Conservation (phyloP, 2,329 filamentous ascomycete genomes). For the Zalaria obscura region DNA sequence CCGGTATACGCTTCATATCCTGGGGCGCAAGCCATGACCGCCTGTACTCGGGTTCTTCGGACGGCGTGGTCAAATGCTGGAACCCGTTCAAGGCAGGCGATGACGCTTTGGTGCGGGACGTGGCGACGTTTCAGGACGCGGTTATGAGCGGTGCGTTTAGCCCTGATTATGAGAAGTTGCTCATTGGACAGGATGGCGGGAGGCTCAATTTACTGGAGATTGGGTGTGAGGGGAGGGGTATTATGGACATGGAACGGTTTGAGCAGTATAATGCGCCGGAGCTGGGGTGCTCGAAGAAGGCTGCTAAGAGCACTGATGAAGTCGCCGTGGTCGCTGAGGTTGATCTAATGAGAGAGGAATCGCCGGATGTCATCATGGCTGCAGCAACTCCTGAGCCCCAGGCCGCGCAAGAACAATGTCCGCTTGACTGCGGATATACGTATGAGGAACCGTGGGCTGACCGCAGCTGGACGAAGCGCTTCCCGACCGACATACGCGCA, state of each 20-base stretch:
- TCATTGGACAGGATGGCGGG: slow-evolving; percentile 44
- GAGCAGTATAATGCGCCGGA: slow-evolving; percentile 8
- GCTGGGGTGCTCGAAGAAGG: slow-evolving; percentile 1
- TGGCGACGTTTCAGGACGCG: slow-evolving; percentile 34
- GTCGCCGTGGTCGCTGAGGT: slow-evolving; percentile 1
- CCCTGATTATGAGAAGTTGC: slow-evolving; percentile 37
- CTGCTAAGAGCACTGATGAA: neutral
- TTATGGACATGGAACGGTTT: slow-evolving; percentile 17
- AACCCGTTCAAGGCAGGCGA: slow-evolving; percentile 38
- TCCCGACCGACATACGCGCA: slow-evolving; percentile 16
- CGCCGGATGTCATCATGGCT: slow-evolving; percentile 6
- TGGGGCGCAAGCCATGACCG: slow-evolving; percentile 40
- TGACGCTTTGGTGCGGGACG: slow-evolving; percentile 37
- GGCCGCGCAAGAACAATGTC: neutral
- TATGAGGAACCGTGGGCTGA: neutral
- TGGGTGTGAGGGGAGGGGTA: slow-evolving; percentile 18
- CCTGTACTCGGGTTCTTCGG: slow-evolving; percentile 46
- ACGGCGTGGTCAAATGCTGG: slow-evolving; percentile 47
- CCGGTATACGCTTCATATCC: slow-evolving; percentile 42
- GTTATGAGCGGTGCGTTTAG: slow-evolving; percentile 46
- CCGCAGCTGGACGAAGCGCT: neutral
- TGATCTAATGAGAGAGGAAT: slow-evolving; percentile 3
- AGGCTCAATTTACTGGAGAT: slow-evolving; percentile 38
- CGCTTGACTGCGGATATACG: neutral
- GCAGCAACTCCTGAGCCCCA: slow-evolving; percentile 5